Conservation (phyloP, 768 basidiomycete genomes). For the Fomitopsis pulvina region DNA sequence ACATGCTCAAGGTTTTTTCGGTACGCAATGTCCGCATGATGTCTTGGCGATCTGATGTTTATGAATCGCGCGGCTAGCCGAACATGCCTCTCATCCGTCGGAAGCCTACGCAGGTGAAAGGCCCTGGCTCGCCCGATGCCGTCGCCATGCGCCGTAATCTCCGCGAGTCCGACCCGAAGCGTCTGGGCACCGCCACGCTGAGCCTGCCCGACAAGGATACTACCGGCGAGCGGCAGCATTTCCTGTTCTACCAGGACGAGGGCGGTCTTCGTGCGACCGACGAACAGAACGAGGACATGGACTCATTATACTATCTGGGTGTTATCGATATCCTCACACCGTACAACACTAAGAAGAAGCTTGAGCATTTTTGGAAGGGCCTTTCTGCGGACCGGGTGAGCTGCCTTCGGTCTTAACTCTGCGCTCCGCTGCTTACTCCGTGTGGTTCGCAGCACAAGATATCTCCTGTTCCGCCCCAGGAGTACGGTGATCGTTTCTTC, state of each 20-base stretch:
- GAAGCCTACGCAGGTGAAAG: constrained; percentile 54
- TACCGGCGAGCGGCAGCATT: constrained; percentile 55
- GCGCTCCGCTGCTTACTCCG: neutral
- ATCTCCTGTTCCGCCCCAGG: constrained; percentile 81
- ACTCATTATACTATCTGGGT: constrained; percentile 88
- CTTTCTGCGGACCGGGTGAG: constrained; percentile 79
- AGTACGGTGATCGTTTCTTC: constrained; percentile 89
- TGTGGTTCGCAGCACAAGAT: constrained; percentile 71
- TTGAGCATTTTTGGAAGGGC: constrained; percentile 93
- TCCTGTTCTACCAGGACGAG: constrained; percentile 96
- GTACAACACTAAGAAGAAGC: constrained; percentile 66
- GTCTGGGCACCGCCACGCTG: constrained; percentile 45
- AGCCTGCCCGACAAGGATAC: constrained; percentile 59
- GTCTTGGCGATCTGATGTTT: neutral
- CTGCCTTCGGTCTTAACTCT: neutral
- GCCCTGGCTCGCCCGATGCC: constrained; percentile 58
- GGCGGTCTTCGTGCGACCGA: constrained; percentile 89
- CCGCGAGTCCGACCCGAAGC: constrained; percentile 73
- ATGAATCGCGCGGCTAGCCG: constrained; percentile 39
- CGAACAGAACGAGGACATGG: constrained; percentile 67
- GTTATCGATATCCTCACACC: constrained; percentile 97
- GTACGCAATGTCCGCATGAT: constrained; percentile 37
- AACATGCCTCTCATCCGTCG: constrained; percentile 58
- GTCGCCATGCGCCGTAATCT: constrained; percentile 83
- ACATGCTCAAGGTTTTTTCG: constrained; percentile 88